Evolutionary conservation across 768 basidiomycete genomes (phyloP), one percentile per base, ranked within the genome.

Genomic region (Gloeopeniophorella convolvens): DNA sequence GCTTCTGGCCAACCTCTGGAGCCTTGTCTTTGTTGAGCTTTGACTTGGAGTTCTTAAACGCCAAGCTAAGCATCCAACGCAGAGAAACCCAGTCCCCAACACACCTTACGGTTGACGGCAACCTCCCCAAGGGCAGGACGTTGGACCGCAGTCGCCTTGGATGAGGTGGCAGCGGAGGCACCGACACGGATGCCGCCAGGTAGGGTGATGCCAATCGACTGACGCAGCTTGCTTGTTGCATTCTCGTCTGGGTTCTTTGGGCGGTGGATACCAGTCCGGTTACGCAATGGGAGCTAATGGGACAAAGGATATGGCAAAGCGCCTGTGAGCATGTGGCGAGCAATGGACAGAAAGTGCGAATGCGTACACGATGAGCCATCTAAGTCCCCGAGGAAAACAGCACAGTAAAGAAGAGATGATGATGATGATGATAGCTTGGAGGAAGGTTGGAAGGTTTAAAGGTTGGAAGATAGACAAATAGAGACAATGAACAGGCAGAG

Each of bases 111-210:
- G 66, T 88, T 89, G 44, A 88, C 78, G 48, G 83, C 82, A 54
- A 93, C 89, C 68, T 92, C 90, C 51, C 82, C 79, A 42, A 94
- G 75, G 33, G 82, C 89, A 27, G 83, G 75, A 57, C 91, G 78
- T 64, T 82, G 79, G 41, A 59, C 54, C 18, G 73, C 68, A 35
- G 70, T 74, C 28, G 70, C 71, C 73, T 89, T 91, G 58, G 72
- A 66, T 30, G 60, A 66, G 54, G 69, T 70, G 50, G 65, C 63
- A 44, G 34, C 27, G 50, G 49, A 32, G 50, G 72, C 66, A 40
- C 74, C 60, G 57, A 77, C 69, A 45, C 83, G 79, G 49, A 76
- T 70, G 36, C 78, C 68, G 35, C 74, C 77, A 42, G 70, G 60
- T 44, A 65, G 59, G 30, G 72, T 62, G 57, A 67, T 68, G 56